Conservation (phyloP, 129 eudicot genomes). For the Helianthus tuberosus region DNA sequence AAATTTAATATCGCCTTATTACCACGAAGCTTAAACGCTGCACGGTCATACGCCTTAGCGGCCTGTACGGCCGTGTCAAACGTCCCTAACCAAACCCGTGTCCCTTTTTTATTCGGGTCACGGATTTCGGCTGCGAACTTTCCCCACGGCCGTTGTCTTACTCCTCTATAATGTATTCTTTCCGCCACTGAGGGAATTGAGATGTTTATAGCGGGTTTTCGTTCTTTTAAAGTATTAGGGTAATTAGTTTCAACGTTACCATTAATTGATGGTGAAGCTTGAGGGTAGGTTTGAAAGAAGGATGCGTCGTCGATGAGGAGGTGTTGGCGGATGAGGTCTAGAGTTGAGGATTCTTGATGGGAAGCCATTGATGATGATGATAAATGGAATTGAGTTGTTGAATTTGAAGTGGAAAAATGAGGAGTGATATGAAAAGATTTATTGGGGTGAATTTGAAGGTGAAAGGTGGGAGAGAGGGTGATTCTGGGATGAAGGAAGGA, state of each 20-base stretch:
- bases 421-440: background rate
- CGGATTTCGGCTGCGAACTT: constrained; percentile 57
- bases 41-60: constrained; percentile 46
- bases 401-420: constrained; percentile 12
- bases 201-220: constrained; percentile 33
- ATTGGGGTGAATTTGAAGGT: background rate
- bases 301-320: constrained; percentile 30
- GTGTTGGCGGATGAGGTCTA: constrained; percentile 28
- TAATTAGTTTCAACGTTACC: background rate
- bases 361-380: background rate
- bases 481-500: background rate
- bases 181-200: constrained; percentile 23
- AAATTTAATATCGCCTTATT: constrained; percentile 50
- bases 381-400: background rate
- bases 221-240: constrained; percentile 17
- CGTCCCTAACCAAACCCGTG: constrained; percentile 51
- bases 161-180: constrained; percentile 43
- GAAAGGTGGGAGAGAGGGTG: constrained; percentile 4
- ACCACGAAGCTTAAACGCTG: constrained; percentile 49
- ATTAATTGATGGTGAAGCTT: background rate
- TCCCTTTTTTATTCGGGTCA: constrained; percentile 46
- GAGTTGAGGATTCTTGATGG: constrained; percentile 1
- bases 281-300: constrained; percentile 24
- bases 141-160: constrained; percentile 53
- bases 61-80: constrained; percentile 45